Base-by-base conservation (phyloP, 768 basidiomycete species). In the Tricholoma terreum region DNA sequence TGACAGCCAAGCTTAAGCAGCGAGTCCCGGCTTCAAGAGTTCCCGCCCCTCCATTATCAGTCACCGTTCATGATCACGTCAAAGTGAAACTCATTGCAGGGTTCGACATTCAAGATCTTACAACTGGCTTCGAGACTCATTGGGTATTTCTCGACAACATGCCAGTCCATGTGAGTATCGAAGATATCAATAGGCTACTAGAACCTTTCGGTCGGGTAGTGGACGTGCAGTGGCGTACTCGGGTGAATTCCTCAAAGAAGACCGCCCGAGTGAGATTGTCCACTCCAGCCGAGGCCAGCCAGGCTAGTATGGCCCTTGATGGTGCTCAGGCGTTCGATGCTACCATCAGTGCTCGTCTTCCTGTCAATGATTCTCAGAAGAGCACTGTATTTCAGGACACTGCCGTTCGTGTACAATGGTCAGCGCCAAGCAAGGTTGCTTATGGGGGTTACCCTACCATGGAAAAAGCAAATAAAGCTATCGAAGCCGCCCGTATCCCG, bases 111-210 rank as follows among this genome's bases (percentile, higher is more conserved):
- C 67, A 73, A 22, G 76, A 82, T 0, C 66, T 91, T 6, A 68
- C 69, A 6, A 90, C 89, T 1, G 85, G 85, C 1, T 86, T 90
- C 40, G 90, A 93, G 63, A 85, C 85, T 0, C 80, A 79, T 6
- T 84, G 82, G 74, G 64, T 91, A 8, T 72, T 77, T 35, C 59
- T 92, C 1, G 73, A 74, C 4, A 81, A 85, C 21, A 64, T 92
- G 3, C 80, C 82, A 0, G 36, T 58, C 0, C 58, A 58, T 0
- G 72, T 78, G 12, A 68, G 71, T 1, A 60, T 71, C 0, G 63
- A 58, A 0, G 69, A 71, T 0, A 56, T 92, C 8, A 58, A 59
- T 3, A 38, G 63, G 1, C 52, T 84, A 0, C 71, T 88, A 15
- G 48, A 63, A 0, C 69, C 69, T 0, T 86, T 81, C 59, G 86